Conservation (phyloP, 495 filamentous ascomycete genomes). For the Platismatia glauca region DNA sequence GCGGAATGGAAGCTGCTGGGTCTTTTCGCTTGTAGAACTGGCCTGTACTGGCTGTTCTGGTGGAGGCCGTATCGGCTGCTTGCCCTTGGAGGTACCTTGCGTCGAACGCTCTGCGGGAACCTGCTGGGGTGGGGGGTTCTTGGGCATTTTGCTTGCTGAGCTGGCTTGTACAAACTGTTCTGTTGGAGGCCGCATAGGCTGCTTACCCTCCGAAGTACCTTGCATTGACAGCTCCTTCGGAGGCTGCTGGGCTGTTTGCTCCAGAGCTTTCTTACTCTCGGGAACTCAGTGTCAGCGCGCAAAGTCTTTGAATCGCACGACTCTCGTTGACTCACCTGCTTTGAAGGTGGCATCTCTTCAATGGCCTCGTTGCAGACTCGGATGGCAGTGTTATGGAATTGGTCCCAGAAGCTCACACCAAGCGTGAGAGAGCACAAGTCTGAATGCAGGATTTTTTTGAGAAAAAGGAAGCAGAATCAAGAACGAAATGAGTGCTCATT, state of each 20-base stretch:
- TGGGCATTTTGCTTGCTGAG: background rate
- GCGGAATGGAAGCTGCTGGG: background rate
- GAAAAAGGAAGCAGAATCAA: background rate
- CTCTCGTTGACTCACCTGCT: background rate
- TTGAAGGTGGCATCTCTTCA: background rate
- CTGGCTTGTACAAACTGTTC: background rate
- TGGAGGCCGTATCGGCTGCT: background rate
- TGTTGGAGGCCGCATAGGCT: background rate
- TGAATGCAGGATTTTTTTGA: background rate
- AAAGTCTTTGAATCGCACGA: background rate
- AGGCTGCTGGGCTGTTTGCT: background rate
- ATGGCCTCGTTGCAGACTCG: background rate
- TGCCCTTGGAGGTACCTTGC: too few species aligned
- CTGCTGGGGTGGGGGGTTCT: background rate
- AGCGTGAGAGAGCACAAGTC: background rate
- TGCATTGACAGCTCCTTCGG: background rate
- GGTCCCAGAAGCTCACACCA: background rate
- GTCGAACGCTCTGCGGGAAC: too few species aligned
- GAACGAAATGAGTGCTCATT: background rate
- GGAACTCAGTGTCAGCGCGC: background rate
- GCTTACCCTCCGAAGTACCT: background rate
- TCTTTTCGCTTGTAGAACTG: background rate
- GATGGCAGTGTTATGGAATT: background rate
- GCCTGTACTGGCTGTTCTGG: background rate
- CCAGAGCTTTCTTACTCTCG: background rate